Evolutionary conservation across 305 asterid species (phyloP), one percentile per base, ranked within the genome.

Genomic region (Fraxinus platypoda): DNA sequence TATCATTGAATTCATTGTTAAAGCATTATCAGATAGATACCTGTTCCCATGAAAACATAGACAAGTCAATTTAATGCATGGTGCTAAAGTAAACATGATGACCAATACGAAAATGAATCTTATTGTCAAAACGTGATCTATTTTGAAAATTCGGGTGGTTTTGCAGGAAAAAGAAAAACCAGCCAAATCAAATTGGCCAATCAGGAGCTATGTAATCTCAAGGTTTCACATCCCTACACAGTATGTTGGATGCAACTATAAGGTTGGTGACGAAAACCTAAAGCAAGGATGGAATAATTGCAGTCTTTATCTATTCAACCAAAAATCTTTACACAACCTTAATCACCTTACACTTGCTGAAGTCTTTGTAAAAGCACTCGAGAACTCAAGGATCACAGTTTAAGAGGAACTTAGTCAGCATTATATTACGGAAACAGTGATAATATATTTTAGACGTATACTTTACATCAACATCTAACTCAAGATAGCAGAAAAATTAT

Each of bases 1-100:
- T 68, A 82, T 75, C 80, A 79, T 77, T 84, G 77, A 83, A 78
- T 75, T 77, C 84, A 82, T 87, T 43, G 79, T 41, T 71, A 82
- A 87, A 80, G 74, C 76, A 72, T 72, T 46, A 59, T 41, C 31
- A 28, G 30, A 73, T 57, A 81, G 26, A 75, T 30, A 82, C 77
- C 92, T 91, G 88, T 43, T 62, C 74, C 57, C 75, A 74, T 25
- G 37, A 79, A 43, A 80, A 26, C 6, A 21, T 57, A 78, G 59
- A 7, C 33, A 26, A 75, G 8, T 64, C 30, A 15, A 81, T 12
- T 6, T 19, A 6, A 19, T 6, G 68, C 25, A 19, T 49, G 59
- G 17, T 19, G 0, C 7, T 49, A 15, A 49, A 13, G 59, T 49
- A 49, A 15, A 49, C 59, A 13, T 15, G 21, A 13, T 49, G 21